Evolutionary conservation across 2,329 filamentous ascomycete species (phyloP).

Genomic region (Thyridium curvatum): DNA sequence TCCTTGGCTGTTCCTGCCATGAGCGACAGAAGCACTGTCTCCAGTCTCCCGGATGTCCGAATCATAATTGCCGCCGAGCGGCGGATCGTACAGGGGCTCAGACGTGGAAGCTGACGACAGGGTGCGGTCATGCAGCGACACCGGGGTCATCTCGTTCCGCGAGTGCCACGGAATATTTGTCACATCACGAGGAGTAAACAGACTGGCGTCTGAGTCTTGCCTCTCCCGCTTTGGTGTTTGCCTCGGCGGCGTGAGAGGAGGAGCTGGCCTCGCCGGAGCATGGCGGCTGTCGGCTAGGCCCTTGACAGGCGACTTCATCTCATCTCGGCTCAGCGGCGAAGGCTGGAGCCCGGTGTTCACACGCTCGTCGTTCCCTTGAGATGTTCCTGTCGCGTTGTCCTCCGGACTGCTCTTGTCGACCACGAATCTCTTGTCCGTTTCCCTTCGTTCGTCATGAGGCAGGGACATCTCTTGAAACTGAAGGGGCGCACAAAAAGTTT

Average conservation of each 20-base stretch:
- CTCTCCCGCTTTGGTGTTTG: conserved; percentile 4
- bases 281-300: conserved; percentile 21
- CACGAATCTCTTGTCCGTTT: too few relatives aligned
- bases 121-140: conserved; percentile 25
- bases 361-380: conserved; percentile 1
- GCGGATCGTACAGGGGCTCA: conserved; percentile 14
- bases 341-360: background rate
- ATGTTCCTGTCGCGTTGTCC: too few relatives aligned
- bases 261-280: conserved; percentile 1
- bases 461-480: too few relatives aligned
- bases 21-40: conserved; percentile 10
- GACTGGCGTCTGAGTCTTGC: background rate
- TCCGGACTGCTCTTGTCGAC: too few relatives aligned
- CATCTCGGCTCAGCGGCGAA: too few relatives aligned
- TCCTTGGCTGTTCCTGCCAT: too few relatives aligned
- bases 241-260: conserved; percentile 11
- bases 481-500: too few relatives aligned
- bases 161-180: conserved; percentile 23
- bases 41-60: conserved; percentile 16
- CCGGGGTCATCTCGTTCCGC: conserved; percentile 22
- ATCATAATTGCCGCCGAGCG: conserved; percentile 19
- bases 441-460: too few relatives aligned
- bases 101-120: conserved; percentile 25
- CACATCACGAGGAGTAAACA: conserved; percentile 20
- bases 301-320: conserved; percentile 4